These are phyloP conservation scores for Apiospora kogelbergensis DNA, from an alignment of 2,329 filamentous ascomycete genomes.

Conservation along the genomic window DNA sequence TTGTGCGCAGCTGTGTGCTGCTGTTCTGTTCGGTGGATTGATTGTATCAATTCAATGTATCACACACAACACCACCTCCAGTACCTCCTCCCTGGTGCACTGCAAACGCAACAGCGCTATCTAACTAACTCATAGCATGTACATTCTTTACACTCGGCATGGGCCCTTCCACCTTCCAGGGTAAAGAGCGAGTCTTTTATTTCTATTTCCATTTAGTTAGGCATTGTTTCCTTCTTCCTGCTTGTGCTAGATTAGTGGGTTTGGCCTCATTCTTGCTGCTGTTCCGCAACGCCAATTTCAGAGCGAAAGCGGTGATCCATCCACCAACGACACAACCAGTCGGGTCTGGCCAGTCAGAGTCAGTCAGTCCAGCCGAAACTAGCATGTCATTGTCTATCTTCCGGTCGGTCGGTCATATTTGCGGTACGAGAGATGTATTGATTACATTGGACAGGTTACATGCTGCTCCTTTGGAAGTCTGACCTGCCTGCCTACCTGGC, in stretches of 20 bases:
- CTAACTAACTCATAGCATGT: background rate
- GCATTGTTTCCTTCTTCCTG: conserved; percentile 4
- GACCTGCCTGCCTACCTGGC: background rate
- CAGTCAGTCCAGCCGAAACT: conserved; percentile 7
- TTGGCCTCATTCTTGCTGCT: conserved; percentile 1
- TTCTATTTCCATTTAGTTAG: background rate
- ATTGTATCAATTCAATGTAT: background rate
- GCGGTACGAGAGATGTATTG: background rate
- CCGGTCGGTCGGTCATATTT: background rate
- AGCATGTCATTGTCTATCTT: conserved; percentile 2
- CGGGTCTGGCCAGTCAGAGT: conserved; percentile 9
- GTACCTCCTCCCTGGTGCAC: background rate
- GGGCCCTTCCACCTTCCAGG: background rate
- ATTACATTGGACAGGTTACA: background rate
- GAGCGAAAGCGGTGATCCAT: conserved; percentile 3
- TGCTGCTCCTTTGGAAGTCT: background rate
- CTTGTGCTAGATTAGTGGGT: conserved; percentile 8
- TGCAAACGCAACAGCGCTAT: background rate
- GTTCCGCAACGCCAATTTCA: conserved; percentile 6
- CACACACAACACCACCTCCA: background rate
- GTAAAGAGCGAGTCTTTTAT: background rate
- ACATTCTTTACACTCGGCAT: background rate
- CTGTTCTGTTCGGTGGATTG: background rate
- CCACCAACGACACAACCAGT: conserved; percentile 4
- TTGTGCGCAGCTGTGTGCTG: background rate